These are phyloP conservation scores for Diaporthe australafricana DNA, from an alignment of 2,329 filamentous ascomycete species.

Conservation along the genomic window DNA sequence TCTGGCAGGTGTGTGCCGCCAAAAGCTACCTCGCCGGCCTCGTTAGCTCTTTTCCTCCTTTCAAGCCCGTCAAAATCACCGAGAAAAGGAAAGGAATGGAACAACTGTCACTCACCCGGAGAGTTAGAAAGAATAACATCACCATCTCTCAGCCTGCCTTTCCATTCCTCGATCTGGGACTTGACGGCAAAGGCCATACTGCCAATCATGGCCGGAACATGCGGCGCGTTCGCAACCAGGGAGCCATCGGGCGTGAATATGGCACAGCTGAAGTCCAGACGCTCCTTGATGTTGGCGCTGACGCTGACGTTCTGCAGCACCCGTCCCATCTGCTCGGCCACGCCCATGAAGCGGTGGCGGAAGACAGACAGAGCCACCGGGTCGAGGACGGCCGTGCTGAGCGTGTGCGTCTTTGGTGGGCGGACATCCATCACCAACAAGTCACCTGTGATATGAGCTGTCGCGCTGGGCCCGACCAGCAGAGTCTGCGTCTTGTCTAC, in stretches of 20 bases:
- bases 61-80: not conserved
- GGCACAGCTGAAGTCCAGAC: slow-evolving; percentile 56
- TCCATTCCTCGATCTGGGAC: slow-evolving; percentile 49
- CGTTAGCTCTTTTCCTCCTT: not conserved
- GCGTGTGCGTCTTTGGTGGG: slow-evolving; percentile 18
- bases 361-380: slow-evolving; percentile 58
- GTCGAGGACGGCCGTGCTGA: not conserved
- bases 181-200: slow-evolving; percentile 54
- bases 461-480: slow-evolving; percentile 51
- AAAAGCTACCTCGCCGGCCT: not conserved
- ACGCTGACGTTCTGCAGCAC: slow-evolving; percentile 66
- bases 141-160: slow-evolving; percentile 48
- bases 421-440: slow-evolving; percentile 52
- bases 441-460: slow-evolving; percentile 49
- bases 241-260: slow-evolving; percentile 53
- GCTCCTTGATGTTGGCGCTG: slow-evolving; percentile 59
- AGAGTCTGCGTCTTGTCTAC: slow-evolving; percentile 57
- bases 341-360: slow-evolving; percentile 68
- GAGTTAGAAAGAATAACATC: slow-evolving; percentile 54
- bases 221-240: slow-evolving; percentile 53
- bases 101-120: slow-evolving; percentile 41
- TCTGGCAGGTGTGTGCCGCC: slow-evolving; percentile 55
- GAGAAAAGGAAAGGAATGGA: not conserved
- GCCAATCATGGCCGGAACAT: slow-evolving; percentile 55
- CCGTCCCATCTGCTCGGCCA: slow-evolving; percentile 69